These are phyloP conservation scores for Gossypium australe DNA, from an alignment of 345 rosid genomes.

Conservation along the genomic window DNA sequence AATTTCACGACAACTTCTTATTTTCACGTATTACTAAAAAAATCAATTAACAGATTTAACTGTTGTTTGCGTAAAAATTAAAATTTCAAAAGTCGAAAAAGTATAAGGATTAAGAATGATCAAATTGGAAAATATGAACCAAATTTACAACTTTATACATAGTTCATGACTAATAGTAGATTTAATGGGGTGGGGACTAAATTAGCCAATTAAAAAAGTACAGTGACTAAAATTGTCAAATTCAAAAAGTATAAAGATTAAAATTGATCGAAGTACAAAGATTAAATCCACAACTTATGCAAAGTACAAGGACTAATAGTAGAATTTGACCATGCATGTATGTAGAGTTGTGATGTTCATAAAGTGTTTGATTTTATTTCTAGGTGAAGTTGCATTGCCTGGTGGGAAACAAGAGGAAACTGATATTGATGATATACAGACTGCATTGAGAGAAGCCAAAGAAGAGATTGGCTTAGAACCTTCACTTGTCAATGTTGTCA, in stretches of 20 bases:
- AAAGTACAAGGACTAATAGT: not conserved
- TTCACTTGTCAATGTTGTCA: conserved; percentile 39
- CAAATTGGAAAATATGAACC: too few species aligned
- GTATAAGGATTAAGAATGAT: too few species aligned
- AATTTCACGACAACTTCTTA: fast-evolving
- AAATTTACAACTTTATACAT: too few species aligned
- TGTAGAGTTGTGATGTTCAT: not conserved
- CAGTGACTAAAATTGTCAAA: not conserved
- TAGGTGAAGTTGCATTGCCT: conserved; percentile 62
- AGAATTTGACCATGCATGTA: not conserved
- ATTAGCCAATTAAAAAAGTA: too few species aligned
- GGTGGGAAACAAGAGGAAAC: conserved; percentile 54
- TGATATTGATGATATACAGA: conserved; percentile 47
- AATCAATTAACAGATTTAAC: too few species aligned
- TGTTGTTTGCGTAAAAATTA: too few species aligned
- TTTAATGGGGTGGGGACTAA: not conserved
- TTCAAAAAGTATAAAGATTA: too few species aligned
- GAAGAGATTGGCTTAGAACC: conserved; percentile 66
- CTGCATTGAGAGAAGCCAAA: conserved; percentile 59
- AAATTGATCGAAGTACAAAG: not conserved
- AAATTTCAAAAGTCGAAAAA: too few species aligned
- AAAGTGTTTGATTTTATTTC: conserved; percentile 3
- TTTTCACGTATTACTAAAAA: too few species aligned
- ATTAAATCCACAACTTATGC: not conserved
- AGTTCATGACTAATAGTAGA: too few species aligned